These are phyloP conservation scores for Biscogniauxia marginata DNA, from an alignment of 2,329 filamentous ascomycete genomes.

Conservation along the genomic window DNA sequence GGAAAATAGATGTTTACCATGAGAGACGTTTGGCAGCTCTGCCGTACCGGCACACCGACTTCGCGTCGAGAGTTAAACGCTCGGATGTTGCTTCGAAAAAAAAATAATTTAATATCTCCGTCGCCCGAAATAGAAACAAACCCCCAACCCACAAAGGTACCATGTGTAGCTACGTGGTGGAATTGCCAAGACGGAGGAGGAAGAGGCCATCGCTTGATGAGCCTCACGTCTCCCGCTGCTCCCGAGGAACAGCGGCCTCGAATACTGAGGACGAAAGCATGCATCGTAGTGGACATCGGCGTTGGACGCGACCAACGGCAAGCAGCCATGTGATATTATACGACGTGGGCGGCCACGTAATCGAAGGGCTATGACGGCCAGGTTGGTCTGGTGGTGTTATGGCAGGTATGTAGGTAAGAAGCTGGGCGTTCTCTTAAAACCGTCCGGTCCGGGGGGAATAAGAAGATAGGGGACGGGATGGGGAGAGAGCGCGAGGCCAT, in stretches of 20 bases:
- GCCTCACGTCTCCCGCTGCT: too few relatives aligned
- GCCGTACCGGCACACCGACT: background rate
- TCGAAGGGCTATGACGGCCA: background rate
- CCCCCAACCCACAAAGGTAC: background rate
- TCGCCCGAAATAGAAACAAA: background rate
- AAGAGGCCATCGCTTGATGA: background rate
- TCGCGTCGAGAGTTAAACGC: background rate
- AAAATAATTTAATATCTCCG: too few relatives aligned
- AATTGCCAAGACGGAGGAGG: background rate
- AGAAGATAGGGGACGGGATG: background rate
- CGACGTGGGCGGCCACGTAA: background rate
- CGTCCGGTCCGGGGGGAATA: too few relatives aligned
- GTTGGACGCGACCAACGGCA: too few relatives aligned
- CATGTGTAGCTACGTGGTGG: background rate
- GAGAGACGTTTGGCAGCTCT: background rate
- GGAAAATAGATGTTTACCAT: slow-evolving; percentile 15
- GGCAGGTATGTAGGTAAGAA: too few relatives aligned
- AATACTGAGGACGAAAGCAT: too few relatives aligned
- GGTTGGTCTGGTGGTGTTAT: too few relatives aligned
- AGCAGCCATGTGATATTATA: background rate
- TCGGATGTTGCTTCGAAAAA: background rate
- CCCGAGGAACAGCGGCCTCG: too few relatives aligned
- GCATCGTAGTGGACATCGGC: background rate
- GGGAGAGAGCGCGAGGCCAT: background rate
- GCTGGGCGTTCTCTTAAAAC: too few relatives aligned